These are phyloP conservation scores for Zygosaccharomyces pseudobailii DNA, from an alignment of 1,139 yeast species.

Conservation along the genomic window DNA sequence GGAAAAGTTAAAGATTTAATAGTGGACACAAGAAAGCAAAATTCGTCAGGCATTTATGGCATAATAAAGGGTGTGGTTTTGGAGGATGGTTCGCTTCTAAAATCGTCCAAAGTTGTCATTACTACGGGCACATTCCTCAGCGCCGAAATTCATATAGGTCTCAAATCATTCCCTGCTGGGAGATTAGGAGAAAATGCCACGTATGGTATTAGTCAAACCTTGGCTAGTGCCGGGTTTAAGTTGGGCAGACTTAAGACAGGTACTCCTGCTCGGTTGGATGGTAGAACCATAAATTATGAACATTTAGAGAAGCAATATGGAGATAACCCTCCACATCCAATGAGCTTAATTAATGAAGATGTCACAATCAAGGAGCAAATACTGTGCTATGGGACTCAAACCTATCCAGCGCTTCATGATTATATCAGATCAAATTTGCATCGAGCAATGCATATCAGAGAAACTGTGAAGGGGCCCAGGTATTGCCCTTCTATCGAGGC, in stretches of 20 bases:
- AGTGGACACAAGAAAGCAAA: constrained; percentile 41
- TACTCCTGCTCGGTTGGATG: constrained; percentile 86
- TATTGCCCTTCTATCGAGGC: constrained; percentile 97
- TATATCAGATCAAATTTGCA: constrained; percentile 66
- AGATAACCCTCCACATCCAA: constrained; percentile 79
- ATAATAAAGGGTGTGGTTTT: constrained; percentile 65
- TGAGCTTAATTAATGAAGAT: constrained; percentile 73
- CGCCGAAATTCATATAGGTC: constrained; percentile 91
- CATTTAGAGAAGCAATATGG: constrained; percentile 65
- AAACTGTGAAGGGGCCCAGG: constrained; percentile 93
- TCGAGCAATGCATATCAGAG: constrained; percentile 83
- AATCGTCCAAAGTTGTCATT: constrained; percentile 67
- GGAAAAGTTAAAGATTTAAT: constrained; percentile 87
- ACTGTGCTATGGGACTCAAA: constrained; percentile 70
- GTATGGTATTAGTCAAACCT: constrained; percentile 77
- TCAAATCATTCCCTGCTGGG: constrained; percentile 78
- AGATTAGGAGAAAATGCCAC: constrained; percentile 92
- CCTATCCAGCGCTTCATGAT: constrained; percentile 72
- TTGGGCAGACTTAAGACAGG: constrained; percentile 94
- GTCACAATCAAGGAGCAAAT: constrained; percentile 62
- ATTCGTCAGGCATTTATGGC: constrained; percentile 41
- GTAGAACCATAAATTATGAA: constrained; percentile 63
- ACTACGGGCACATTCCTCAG: constrained; percentile 96
- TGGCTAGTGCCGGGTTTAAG: constrained; percentile 69
- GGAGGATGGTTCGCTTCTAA: constrained; percentile 58